Base-by-base conservation (phyloP, 1,139 yeast species). In the Scheffersomyces cryptocercus region DNA sequence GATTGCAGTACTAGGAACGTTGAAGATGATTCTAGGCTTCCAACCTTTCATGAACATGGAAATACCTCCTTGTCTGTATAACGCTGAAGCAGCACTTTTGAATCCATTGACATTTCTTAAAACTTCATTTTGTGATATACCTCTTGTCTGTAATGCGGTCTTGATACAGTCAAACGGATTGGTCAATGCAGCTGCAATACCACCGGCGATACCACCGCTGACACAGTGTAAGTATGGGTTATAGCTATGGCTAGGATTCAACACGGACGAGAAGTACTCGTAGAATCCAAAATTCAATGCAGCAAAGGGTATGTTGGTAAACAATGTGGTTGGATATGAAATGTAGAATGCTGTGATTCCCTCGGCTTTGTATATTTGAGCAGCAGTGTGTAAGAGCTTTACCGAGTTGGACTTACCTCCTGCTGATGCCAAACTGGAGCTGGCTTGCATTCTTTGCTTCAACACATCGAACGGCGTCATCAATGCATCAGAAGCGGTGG, bases 401-500 rank as follows among this genome's bases (percentile, higher is more conserved):
- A 57, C 57, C 14, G 71, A 57, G 30, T 58, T 45, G n/a, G 29
- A 26, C 15, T 29, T 33, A 9, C 20, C 37, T 30, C 34, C 14
- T 12, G 16, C 20, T 28, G 14, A 16, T 4, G 36, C 39, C 13
- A 31, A 28, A 13, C 33, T 30, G 4, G 37, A 35, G 10, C 30
- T 11, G 13, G 70, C 75, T 56, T 74, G 79, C 79, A 74, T 74
- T 59, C 79, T 61, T 56, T 93, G 99, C 64, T 93, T 93, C 50
- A 95, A 75, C 35, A 93, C 96, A 61, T 93, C 99, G 62, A 93
- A 93, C 16, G 99, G 99, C 49, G 95, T 93, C 98, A 93, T 91
- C 53, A 95, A 75, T 3, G 97, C 97, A 67, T 93, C 99, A 3
- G 95, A 84, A 0, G 95, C 89, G 14, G 84, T 82, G 5, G 99